These are phyloP conservation scores for Erodium chrysanthum DNA, from an alignment of 441 rosid genomes.

Conservation along the genomic window DNA sequence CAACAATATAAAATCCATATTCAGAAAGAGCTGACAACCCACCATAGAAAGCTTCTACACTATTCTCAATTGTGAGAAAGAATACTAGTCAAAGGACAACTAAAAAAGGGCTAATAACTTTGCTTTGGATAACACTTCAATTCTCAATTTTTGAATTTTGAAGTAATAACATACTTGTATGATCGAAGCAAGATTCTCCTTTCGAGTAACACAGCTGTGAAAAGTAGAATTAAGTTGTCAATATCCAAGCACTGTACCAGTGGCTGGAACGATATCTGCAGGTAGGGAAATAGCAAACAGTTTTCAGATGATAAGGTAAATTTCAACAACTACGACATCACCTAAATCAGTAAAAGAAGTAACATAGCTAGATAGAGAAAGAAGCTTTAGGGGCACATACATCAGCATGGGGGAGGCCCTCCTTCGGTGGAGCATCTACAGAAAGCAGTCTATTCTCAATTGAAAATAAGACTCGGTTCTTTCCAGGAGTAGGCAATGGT, in stretches of 20 bases:
- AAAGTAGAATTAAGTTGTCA: constrained; percentile 79
- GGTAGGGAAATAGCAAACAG: constrained; percentile 17
- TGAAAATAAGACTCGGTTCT: constrained; percentile 80
- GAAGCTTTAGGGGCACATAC: constrained; percentile 34
- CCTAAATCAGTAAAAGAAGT: constrained; percentile 14
- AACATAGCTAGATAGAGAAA: constrained; percentile 18
- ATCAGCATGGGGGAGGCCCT: constrained; percentile 88
- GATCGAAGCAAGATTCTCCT: constrained; percentile 90
- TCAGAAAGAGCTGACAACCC: background rate
- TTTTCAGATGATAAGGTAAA: background rate
- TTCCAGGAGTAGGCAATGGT: constrained; percentile 91
- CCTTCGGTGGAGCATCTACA: constrained; percentile 85
- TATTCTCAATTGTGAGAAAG: background rate
- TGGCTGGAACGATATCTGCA: constrained; percentile 96
- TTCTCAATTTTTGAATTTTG: constrained; percentile 13
- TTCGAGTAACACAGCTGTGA: constrained; percentile 84
- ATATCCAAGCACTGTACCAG: constrained; percentile 91
- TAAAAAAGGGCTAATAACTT: background rate
- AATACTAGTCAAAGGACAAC: background rate
- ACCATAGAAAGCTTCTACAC: background rate
- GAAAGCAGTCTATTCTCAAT: constrained; percentile 79
- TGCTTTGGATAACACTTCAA: background rate
- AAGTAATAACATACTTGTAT: constrained; percentile 47
- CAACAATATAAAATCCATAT: background rate
- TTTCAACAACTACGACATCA: background rate